These are phyloP conservation scores for Pichia sp. DNA, from an alignment of 1,139 yeast species.

Conservation along the genomic window DNA sequence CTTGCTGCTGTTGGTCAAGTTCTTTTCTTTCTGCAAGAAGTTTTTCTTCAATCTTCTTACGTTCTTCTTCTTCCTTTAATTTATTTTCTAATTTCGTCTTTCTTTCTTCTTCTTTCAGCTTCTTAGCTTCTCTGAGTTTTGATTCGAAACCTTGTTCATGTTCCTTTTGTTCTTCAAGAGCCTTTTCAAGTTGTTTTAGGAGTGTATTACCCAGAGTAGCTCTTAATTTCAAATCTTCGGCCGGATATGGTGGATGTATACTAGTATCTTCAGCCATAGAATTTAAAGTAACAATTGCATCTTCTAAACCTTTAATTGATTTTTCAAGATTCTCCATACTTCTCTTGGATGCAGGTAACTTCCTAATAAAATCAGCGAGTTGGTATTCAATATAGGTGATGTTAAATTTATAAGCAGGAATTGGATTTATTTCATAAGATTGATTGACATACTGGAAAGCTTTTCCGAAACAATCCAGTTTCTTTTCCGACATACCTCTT, in stretches of 20 bases:
- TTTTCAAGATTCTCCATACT: conserved; percentile 54
- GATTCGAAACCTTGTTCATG: conserved; percentile 53
- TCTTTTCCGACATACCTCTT: conserved; percentile 69
- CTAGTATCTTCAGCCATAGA: conserved; percentile 44
- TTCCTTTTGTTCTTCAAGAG: conserved; percentile 65
- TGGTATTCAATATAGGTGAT: conserved; percentile 82
- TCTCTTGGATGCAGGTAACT: conserved; percentile 55
- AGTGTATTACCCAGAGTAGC: conserved; percentile 81
- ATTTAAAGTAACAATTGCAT: conserved; percentile 57
- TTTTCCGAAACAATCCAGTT: conserved; percentile 49
- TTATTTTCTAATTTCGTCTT: conserved; percentile 36
- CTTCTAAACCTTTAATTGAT: conserved; percentile 52
- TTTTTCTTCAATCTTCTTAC: conserved; percentile 41
- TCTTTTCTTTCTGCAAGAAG: conserved; percentile 62
- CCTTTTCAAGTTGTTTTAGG: conserved; percentile 62
- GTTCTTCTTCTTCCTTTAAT: conserved; percentile 39
- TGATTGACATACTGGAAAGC: conserved; percentile 58
- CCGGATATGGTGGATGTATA: conserved; percentile 65
- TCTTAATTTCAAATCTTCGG: conserved; percentile 74
- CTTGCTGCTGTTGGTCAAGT: conserved; percentile 75
- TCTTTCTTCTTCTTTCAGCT: conserved; percentile 54
- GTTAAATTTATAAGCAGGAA: conserved; percentile 59
- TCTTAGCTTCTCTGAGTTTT: conserved; percentile 70
- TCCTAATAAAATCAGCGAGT: conserved; percentile 75
- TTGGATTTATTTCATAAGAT: conserved; percentile 39